Conservation (phyloP, 2,329 filamentous ascomycete species). For the Phoma sp. region DNA sequence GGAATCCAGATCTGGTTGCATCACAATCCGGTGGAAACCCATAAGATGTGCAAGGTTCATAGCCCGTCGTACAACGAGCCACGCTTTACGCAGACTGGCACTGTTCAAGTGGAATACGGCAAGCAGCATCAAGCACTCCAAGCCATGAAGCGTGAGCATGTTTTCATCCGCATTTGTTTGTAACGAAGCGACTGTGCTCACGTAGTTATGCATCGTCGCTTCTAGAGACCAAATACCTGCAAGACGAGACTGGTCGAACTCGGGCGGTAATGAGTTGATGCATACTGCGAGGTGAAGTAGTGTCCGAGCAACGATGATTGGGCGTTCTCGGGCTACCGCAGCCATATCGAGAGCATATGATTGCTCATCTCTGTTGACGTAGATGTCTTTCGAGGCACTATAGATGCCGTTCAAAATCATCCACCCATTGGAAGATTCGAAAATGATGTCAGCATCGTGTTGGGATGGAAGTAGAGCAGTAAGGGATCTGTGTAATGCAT, state of each 20-base stretch:
- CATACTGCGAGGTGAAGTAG: conserved; percentile 44
- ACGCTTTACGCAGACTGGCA: conserved; percentile 41
- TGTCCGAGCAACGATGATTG: conserved; percentile 43
- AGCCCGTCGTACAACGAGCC: conserved; percentile 42
- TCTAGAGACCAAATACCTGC: conserved; percentile 42
- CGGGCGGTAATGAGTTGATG: conserved; percentile 41
- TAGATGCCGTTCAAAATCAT: conserved; percentile 41
- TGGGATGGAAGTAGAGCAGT: conserved; percentile 42
- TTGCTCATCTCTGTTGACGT: conserved; percentile 37
- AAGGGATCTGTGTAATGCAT: conserved; percentile 31
- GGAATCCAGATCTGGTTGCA: conserved; percentile 24
- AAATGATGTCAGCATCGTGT: conserved; percentile 45
- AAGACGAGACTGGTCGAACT: conserved; percentile 37
- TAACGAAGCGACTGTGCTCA: conserved; percentile 37
- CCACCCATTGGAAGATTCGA: conserved; percentile 46
- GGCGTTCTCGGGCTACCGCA: conserved; percentile 34
- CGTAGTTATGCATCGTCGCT: conserved; percentile 41
- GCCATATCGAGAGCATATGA: conserved; percentile 44
- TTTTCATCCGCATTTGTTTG: conserved; percentile 42
- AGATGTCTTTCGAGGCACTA: conserved; percentile 37
- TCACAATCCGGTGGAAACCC: conserved; percentile 46
- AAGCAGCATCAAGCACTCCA: conserved; percentile 42
- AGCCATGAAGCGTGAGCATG: conserved; percentile 44
- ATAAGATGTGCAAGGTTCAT: conserved; percentile 45
- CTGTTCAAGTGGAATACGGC: conserved; percentile 39